Evolutionary conservation across 2,329 filamentous ascomycete species (phyloP), one percentile per base, ranked within the genome.

Genomic region (Calonectria honghensis): DNA sequence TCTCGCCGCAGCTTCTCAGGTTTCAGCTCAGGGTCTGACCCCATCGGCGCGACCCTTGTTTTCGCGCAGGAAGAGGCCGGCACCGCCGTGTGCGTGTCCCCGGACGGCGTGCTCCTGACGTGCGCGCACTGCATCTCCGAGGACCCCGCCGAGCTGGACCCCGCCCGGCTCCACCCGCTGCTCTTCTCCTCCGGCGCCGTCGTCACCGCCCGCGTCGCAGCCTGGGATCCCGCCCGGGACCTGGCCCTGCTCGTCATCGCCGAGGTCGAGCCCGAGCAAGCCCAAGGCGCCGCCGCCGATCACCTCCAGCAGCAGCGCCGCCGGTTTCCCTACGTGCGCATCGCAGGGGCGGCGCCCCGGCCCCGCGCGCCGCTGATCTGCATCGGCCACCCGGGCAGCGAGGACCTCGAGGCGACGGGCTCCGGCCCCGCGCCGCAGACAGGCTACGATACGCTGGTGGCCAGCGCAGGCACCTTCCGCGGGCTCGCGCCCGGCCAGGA

Each of bases 121-220:
- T 90, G 89, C 78, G 84, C 89, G 0, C 89, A 90, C 73, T 90
- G 89, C 75, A 81, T 90, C 24, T 87, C 86, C 2, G 88, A 90
- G 63, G 81, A 79, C 0, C 75, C 76, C 6, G 79, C 82, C 1
- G 85, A 87, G 11, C 82, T 86, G 3, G 79, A 84, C 66, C 54
- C 31, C 0, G 66, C 76, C 0, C 81, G 81, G 16, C 73, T 69
- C 6, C 82, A 85, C 52, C 88, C 86, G 84, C 83, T 90, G 0
- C 77, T 90, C 3, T 89, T 86, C 71, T 84, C 85, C 5, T 84
- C 78, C 3, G 89, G 85, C 3, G 76, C 73, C 0, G 81, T 85
- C 13, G 84, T 87, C n/a, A 82, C 83, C 73, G 86, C 86, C 1
- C 82, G 79, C 64, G 85, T 84, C 45, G 73, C 84, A 7, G 85